A percentile compares a stretch with the other conserved stretches of the same genome.
phyloP scores from a whole-genome alignment of 495 filamentous ascomycete species.

The Daldinia loculata region DNA sequence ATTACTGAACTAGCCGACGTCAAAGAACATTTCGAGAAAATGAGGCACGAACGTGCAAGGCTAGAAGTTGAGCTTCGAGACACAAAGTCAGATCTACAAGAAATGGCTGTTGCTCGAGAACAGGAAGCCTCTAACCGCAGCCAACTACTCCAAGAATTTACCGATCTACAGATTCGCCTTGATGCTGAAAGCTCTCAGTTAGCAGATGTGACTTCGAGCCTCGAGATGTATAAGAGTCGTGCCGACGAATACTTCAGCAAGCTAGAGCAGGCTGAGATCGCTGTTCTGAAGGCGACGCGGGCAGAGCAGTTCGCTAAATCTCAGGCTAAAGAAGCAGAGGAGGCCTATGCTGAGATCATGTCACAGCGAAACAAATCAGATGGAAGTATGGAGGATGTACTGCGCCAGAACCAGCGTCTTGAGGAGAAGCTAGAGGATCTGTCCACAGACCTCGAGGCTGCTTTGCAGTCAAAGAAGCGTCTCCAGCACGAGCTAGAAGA shows the following conservation, averaged over 20 bases:
- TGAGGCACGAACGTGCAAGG: slow-evolving; percentile 78
- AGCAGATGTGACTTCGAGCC: slow-evolving; percentile 81
- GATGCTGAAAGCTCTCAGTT: slow-evolving; percentile 88
- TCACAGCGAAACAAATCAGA: slow-evolving; percentile 93
- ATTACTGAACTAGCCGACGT: slow-evolving; percentile 84
- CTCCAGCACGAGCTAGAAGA: slow-evolving; percentile 98
- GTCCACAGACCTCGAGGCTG: slow-evolving; percentile 85
- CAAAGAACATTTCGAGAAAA: slow-evolving; percentile 84
- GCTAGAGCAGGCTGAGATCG: slow-evolving; percentile 95
- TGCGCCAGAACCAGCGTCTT: slow-evolving; percentile 84
- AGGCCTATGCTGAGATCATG: slow-evolving; percentile 88
- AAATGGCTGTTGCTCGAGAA: slow-evolving; percentile 76
- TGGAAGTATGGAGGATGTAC: slow-evolving; percentile 84
- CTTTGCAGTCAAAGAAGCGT: slow-evolving; percentile 89
- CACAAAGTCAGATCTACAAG: slow-evolving; percentile 81
- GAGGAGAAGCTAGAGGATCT: slow-evolving; percentile 94
- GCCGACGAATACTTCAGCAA: slow-evolving; percentile 98
- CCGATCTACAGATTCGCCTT: slow-evolving; percentile 91
- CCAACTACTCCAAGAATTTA: slow-evolving; percentile 90
- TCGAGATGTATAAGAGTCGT: slow-evolving; percentile 89
- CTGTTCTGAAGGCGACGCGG: slow-evolving; percentile 88
- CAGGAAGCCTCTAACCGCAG: slow-evolving; percentile 84
- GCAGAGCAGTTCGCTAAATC: slow-evolving; percentile 94
- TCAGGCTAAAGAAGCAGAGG: slow-evolving; percentile 88
- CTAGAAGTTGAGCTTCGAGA: slow-evolving; percentile 93